phyloP scores from a whole-genome alignment of 1,284 basidiomycete genomes.

The Rhodotorula mucilaginosa region DNA sequence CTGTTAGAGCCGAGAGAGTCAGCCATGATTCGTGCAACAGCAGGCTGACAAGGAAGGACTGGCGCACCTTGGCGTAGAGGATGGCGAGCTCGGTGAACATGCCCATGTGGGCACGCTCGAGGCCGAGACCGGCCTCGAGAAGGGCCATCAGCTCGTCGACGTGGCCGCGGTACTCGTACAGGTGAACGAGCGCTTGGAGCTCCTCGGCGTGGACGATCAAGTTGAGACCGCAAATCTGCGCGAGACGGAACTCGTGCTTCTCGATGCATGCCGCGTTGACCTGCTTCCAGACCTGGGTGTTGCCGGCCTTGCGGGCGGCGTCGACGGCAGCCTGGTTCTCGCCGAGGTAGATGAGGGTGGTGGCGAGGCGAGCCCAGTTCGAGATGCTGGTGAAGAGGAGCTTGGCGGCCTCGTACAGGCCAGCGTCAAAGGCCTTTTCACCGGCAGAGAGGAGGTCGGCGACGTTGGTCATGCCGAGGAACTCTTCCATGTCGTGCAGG shows the following conservation, averaged over 20 bases:
- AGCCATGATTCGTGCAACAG: too few species aligned
- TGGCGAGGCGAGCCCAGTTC: conserved; percentile 97
- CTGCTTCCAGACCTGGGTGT: conserved; percentile 99
- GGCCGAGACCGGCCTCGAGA: conserved; percentile 88
- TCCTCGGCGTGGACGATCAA: conserved; percentile 69
- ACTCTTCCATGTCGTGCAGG: conserved; percentile 99
- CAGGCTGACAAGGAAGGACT: not conserved
- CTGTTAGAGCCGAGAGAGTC: conserved; percentile 26
- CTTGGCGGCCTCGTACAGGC: conserved; percentile 95
- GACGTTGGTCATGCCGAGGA: conserved; percentile 97
- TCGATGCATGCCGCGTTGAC: conserved; percentile 98
- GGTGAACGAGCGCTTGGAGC: conserved; percentile 68
- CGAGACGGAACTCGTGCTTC: conserved; percentile 93
- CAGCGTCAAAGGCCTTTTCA: conserved; percentile 99
- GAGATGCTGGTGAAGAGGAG: conserved; percentile 94
- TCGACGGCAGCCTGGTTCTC: conserved; percentile 98
- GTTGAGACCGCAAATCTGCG: conserved; percentile 97
- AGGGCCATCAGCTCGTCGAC: conserved; percentile 91
- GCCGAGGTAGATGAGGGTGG: conserved; percentile 95
- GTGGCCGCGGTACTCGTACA: conserved; percentile 87
- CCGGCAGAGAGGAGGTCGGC: conserved; percentile 72
- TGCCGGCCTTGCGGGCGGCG: conserved; percentile 96
- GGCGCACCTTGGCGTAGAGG: conserved; percentile 72
- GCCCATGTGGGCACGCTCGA: conserved; percentile 90
- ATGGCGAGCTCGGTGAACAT: conserved; percentile 89